Base-by-base conservation (phyloP, 352 stramenopile species). In the Pythium biforme region DNA sequence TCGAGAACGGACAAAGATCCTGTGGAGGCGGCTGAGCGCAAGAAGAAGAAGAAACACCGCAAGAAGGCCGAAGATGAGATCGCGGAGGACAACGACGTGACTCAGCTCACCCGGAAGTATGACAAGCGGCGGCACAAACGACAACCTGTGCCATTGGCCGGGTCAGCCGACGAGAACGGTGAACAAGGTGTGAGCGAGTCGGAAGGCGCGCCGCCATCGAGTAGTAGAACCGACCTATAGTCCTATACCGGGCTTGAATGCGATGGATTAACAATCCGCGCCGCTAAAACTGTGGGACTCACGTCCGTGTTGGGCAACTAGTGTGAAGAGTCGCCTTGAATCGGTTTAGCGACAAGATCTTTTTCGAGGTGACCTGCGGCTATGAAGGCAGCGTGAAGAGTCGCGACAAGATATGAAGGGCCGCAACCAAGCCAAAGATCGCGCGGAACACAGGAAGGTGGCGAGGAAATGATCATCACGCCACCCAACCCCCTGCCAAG, bases 21-120 rank as follows among this genome's bases (percentile, higher is more conserved):
- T 9, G 19, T 20, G 19, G 62, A 63, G 5, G 52, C n/a, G 22
- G 25, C 31, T 1, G 47, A 49, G 14, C 41, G 31, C 22, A 63
- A 71, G 46, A 65, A 71, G 53, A 63, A 71, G 23, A 66, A 71
- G 33, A 66, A 64, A 27, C 51, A 55, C 23, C 37, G 33, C 2
- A 71, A 60, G 45, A 71, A 62, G 23, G n/a, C 27, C 0, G 55
- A 62, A 3, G 43, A 46, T 7, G 51, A 23, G 9, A 51, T 62
- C 3, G 40, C 12, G 15, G 47, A 33, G n/a, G 53, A 55, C 23
- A 20, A 46, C 14, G 53, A 33, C 20, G 47, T 51, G 5, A n/a
- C 20, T 4, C 15, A 40, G 9, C 34, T 15, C 25, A 37, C 23
- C 5, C 19, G 6, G 12, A 31, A 59, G 23, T 37, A 46, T 2